Evolutionary conservation across 768 basidiomycete genomes (phyloP).

Genomic region (Trichaptum fuscoviolaceum): DNA sequence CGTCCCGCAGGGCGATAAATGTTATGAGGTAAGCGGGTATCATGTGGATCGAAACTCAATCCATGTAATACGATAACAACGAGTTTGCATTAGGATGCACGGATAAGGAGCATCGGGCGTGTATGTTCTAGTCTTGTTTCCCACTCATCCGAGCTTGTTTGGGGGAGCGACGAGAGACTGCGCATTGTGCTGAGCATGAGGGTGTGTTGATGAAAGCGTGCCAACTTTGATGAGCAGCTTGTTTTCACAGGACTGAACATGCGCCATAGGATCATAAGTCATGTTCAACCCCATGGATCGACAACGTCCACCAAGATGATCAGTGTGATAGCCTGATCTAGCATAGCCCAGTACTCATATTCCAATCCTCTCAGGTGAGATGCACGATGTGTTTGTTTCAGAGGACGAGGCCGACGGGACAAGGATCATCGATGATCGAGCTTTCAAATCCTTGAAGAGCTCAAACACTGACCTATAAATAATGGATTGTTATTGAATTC

Average conservation of each 20-base stretch:
- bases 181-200: not conserved
- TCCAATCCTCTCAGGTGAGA: not conserved
- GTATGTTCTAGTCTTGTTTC: not conserved
- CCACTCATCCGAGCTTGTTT: not conserved
- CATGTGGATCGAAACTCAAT: not conserved
- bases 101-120: not conserved
- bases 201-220: not conserved
- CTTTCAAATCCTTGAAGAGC: not conserved
- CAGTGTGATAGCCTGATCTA: too few relatives aligned
- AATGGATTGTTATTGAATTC: not conserved
- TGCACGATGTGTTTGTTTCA: not conserved
- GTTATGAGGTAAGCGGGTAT: not conserved
- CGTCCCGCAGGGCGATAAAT: not conserved
- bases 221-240: not conserved
- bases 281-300: not conserved
- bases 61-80: not conserved
- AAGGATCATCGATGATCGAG: not conserved
- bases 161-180: not conserved
- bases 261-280: too few relatives aligned
- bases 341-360: too few relatives aligned
- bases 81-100: not conserved
- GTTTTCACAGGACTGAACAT: not conserved
- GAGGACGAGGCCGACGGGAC: not conserved
- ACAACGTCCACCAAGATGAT: not conserved
- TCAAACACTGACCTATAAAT: not conserved